A percentile compares a stretch with the other conserved stretches of the same genome.
These are phyloP conservation scores for Ceratobasidium sp. DNA, from an alignment of 1,284 basidiomycete species.

Conservation along the genomic window DNA sequence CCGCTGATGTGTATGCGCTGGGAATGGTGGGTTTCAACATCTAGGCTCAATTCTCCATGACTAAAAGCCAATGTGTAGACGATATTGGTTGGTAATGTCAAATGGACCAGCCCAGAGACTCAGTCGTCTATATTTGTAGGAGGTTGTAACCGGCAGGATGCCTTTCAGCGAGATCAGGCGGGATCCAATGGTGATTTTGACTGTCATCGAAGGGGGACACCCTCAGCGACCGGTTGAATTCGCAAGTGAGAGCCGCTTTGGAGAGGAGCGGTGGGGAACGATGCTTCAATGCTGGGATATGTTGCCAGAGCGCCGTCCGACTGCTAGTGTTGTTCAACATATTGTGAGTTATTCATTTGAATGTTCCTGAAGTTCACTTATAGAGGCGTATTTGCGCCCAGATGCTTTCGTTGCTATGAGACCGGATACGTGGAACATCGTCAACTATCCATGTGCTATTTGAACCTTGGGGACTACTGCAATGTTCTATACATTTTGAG, in stretches of 20 bases:
- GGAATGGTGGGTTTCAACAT: neutral
- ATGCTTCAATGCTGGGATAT: neutral
- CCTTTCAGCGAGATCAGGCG: neutral
- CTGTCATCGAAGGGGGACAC: neutral
- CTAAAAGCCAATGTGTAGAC: neutral
- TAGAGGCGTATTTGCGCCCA: too few species aligned
- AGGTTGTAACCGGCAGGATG: neutral
- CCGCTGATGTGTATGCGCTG: constrained; percentile 9
- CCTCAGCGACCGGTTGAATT: neutral
- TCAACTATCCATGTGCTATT: too few species aligned
- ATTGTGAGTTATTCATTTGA: neutral
- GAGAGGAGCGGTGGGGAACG: neutral
- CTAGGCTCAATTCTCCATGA: too few species aligned
- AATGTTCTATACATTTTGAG: too few species aligned
- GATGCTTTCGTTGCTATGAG: too few species aligned
- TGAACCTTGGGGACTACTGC: too few species aligned
- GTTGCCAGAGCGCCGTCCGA: neutral
- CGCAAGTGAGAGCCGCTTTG: neutral
- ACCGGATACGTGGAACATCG: too few species aligned
- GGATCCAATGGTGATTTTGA: neutral
- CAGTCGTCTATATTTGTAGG: too few species aligned
- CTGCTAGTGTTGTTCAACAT: neutral
- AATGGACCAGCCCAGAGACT: neutral
- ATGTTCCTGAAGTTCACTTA: neutral
- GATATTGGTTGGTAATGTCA: neutral